A percentile compares a stretch with the other conserved stretches of the same genome.
phyloP scores from a whole-genome alignment of 2,329 filamentous ascomycete species.

The Fusarium keratoplasticum region DNA sequence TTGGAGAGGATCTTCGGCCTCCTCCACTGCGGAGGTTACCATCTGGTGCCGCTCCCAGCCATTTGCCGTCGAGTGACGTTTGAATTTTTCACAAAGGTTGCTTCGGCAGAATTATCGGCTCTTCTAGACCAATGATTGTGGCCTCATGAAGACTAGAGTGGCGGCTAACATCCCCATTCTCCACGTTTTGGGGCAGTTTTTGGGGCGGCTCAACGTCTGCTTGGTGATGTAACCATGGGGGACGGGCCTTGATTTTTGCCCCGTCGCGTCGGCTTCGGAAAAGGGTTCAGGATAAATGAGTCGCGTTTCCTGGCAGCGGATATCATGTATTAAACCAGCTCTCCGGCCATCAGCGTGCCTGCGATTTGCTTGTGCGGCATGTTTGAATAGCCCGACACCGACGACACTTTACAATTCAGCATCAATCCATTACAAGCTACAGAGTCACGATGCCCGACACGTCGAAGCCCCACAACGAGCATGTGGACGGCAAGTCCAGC shows the following conservation, averaged over 20 bases:
- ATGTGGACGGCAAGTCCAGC: constrained; percentile 32
- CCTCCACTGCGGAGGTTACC: constrained; percentile 18
- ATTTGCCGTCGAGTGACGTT: constrained; percentile 15
- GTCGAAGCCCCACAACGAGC: constrained; percentile 26
- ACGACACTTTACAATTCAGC: neutral
- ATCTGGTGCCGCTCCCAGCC: neutral
- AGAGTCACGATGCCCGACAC: constrained; percentile 10
- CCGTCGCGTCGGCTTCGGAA: neutral
- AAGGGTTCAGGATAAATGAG: constrained; percentile 12
- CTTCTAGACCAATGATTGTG: constrained; percentile 9
- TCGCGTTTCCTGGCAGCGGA: neutral
- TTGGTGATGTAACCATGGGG: constrained; percentile 24
- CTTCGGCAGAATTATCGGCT: constrained; percentile 1
- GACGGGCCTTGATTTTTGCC: neutral
- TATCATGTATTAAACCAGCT: too few species aligned
- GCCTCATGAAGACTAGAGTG: neutral
- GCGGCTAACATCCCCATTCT: constrained; percentile 18
- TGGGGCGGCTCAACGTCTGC: constrained; percentile 11
- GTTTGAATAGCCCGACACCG: neutral
- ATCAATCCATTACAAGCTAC: neutral
- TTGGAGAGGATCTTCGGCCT: neutral
- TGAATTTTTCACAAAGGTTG: constrained; percentile 18
- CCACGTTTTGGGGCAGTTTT: constrained; percentile 18
- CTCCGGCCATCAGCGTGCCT: too few species aligned
- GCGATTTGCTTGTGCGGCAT: neutral